A percentile compares a stretch with the other conserved stretches of the same genome.
phyloP scores from a whole-genome alignment of 495 filamentous ascomycete genomes.

The Aspergillus cavernicola region DNA sequence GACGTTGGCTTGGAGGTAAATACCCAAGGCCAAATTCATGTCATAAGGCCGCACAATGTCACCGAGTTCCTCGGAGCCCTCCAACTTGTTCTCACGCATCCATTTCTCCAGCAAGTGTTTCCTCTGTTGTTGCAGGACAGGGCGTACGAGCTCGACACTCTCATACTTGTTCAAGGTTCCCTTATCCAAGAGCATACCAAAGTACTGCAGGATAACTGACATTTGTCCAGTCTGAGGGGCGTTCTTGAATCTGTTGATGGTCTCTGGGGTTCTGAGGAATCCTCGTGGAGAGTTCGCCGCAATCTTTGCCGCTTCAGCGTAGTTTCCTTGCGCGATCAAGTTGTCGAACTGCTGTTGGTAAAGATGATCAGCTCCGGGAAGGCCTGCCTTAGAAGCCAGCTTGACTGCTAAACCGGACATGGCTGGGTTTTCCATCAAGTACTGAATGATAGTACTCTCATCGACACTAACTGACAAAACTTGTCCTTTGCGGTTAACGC shows the following conservation, averaged over 20 bases:
- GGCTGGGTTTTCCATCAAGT: constrained; percentile 91
- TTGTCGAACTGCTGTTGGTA: constrained; percentile 91
- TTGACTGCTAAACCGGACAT: constrained; percentile 89
- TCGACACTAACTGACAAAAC: constrained; percentile 91
- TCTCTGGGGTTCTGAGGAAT: constrained; percentile 88
- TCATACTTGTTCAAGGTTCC: constrained; percentile 87
- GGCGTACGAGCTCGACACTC: constrained; percentile 87
- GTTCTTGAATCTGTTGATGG: constrained; percentile 91
- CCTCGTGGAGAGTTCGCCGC: constrained; percentile 95
- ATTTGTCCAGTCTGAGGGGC: constrained; percentile 68
- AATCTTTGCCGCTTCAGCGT: constrained; percentile 84
- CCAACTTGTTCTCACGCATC: constrained; percentile 91
- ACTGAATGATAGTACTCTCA: constrained; percentile 85
- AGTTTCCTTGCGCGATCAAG: constrained; percentile 70
- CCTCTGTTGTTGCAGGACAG: constrained; percentile 86
- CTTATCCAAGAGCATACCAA: constrained; percentile 95
- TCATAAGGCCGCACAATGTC: constrained; percentile 91
- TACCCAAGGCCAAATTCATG: constrained; percentile 72
- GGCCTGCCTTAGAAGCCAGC: constrained; percentile 87
- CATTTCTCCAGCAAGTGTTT: constrained; percentile 98
- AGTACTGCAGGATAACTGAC: constrained; percentile 94
- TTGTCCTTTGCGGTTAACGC: constrained; percentile 95
- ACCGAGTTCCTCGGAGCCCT: constrained; percentile 92
- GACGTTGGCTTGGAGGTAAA: constrained; percentile 84
- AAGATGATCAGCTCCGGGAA: constrained; percentile 92